These are phyloP conservation scores for Fusarium buharicum DNA, from an alignment of 2,329 filamentous ascomycete genomes.

Conservation along the genomic window DNA sequence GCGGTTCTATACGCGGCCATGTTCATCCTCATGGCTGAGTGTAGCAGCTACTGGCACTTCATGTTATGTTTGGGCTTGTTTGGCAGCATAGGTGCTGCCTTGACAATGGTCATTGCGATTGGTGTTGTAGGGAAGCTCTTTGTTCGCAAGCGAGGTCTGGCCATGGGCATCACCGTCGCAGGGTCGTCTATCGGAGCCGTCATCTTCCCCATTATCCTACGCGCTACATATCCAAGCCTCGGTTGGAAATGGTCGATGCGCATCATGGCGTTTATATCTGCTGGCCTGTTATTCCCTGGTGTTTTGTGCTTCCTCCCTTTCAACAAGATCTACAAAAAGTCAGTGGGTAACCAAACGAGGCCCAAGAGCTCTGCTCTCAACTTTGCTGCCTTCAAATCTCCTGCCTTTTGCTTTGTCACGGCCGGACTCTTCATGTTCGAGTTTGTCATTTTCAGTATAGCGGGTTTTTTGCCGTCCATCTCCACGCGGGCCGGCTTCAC, in stretches of 20 bases:
- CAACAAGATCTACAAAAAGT: slow-evolving; percentile 34
- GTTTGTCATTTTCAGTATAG: slow-evolving; percentile 60
- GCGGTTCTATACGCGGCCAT: slow-evolving; percentile 51
- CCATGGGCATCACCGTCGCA: slow-evolving; percentile 43
- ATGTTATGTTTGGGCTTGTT: slow-evolving; percentile 56
- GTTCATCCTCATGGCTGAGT: slow-evolving; percentile 59
- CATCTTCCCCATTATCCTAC: slow-evolving; percentile 50
- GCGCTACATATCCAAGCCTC: slow-evolving; percentile 42
- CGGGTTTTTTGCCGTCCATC: slow-evolving; percentile 59
- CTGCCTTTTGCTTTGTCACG: slow-evolving; percentile 55
- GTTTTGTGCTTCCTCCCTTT: slow-evolving; percentile 51
- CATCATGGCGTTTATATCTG: slow-evolving; percentile 46
- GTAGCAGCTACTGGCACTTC: slow-evolving; percentile 60
- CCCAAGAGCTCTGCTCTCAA: slow-evolving; percentile 48
- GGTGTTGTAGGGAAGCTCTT: slow-evolving; percentile 48
- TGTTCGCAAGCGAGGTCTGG: slow-evolving; percentile 40
- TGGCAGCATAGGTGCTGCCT: slow-evolving; percentile 54
- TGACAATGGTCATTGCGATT: slow-evolving; percentile 51
- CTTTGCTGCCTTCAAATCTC: slow-evolving; percentile 53
- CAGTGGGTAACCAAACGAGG: slow-evolving; percentile 7
- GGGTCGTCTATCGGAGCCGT: slow-evolving; percentile 47
- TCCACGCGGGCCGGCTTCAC: slow-evolving; percentile 51
- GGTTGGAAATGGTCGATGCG: slow-evolving; percentile 52
- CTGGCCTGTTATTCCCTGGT: slow-evolving; percentile 43
- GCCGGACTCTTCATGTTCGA: slow-evolving; percentile 58